These are phyloP conservation scores for Vanrija sp. DNA, from an alignment of 1,284 basidiomycete species.

Conservation along the genomic window DNA sequence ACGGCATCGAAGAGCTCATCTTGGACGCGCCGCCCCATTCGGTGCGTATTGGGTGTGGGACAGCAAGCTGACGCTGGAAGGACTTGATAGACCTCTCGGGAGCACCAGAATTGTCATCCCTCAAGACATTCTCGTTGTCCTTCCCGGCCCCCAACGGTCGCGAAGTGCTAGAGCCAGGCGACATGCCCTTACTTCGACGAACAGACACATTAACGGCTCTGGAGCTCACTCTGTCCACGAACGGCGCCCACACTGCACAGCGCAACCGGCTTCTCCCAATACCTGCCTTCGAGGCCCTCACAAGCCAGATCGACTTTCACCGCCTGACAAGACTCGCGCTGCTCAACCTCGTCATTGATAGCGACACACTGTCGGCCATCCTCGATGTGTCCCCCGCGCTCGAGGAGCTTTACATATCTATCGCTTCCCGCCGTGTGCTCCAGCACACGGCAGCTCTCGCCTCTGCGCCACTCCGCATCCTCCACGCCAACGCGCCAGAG, in stretches of 20 bases:
- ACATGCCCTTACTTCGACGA: constrained; percentile 29
- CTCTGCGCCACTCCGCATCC: constrained; percentile 15
- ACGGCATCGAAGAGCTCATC: constrained; percentile 33
- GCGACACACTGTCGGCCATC: constrained; percentile 13
- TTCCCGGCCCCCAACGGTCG: constrained; percentile 23
- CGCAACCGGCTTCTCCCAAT: constrained; percentile 17
- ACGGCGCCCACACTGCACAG: neutral
- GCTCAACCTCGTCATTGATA: constrained; percentile 29
- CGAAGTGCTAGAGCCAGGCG: constrained; percentile 9
- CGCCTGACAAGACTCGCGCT: constrained; percentile 28
- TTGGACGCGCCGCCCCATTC: constrained; percentile 38
- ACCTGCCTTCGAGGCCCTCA: constrained; percentile 13
- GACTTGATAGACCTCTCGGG: constrained; percentile 26
- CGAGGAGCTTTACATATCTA: constrained; percentile 36
- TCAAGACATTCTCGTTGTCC: constrained; percentile 31
- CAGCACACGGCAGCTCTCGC: neutral
- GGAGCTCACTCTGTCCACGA: constrained; percentile 30
- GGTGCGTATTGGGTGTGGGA: constrained; percentile 12
- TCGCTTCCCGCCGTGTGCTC: neutral
- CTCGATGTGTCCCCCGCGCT: constrained; percentile 15
- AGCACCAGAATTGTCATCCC: constrained; percentile 18
- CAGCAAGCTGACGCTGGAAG: constrained; percentile 9
- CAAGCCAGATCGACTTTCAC: constrained; percentile 17
- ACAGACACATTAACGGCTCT: constrained; percentile 24
- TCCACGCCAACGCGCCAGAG: constrained; percentile 39